Evolutionary conservation across 176 grass and related monocot genomes (phyloP).

Genomic region (Puccinellia tenuiflora): DNA sequence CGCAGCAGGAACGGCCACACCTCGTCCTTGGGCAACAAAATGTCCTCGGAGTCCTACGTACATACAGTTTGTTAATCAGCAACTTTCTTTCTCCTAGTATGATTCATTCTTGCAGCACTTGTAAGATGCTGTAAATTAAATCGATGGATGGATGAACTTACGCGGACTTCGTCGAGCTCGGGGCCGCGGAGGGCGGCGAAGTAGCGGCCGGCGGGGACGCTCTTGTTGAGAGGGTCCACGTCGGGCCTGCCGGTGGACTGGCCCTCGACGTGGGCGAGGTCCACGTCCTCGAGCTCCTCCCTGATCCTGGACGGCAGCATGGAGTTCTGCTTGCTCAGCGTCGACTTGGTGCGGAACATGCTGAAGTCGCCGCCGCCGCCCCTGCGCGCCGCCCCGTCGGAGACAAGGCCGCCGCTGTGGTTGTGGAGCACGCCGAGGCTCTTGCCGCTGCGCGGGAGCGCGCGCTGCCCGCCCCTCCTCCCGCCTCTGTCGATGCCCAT

Average conservation of each 20-base stretch:
- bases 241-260: conserved; percentile 6
- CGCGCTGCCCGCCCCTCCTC: conserved; percentile 27
- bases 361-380: conserved; percentile 79
- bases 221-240: conserved; percentile 72
- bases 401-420: conserved; percentile 18
- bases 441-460: conserved; percentile 66
- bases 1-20: conserved; percentile 96
- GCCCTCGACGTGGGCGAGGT: conserved; percentile 43
- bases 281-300: conserved; percentile 50
- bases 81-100: not conserved
- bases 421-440: conserved; percentile 61
- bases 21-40: conserved; percentile 83
- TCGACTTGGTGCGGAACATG: conserved; percentile 94
- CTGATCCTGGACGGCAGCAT: conserved; percentile 51
- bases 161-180: conserved; percentile 96
- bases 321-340: conserved; percentile 75
- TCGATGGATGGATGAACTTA: conserved; percentile 20
- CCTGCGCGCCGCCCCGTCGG: conserved; percentile 28
- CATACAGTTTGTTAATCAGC: not conserved
- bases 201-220: conserved; percentile 86
- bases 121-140: not conserved
- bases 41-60: conserved; percentile 73
- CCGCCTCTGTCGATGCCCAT: conserved; percentile 55
- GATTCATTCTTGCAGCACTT: not conserved
- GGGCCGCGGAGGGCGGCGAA: conserved; percentile 94